A percentile compares a stretch with the other conserved stretches of the same genome.
Evolutionary conservation across 495 filamentous ascomycete species (phyloP).

Genomic region (Mytilinidion resinicola): DNA sequence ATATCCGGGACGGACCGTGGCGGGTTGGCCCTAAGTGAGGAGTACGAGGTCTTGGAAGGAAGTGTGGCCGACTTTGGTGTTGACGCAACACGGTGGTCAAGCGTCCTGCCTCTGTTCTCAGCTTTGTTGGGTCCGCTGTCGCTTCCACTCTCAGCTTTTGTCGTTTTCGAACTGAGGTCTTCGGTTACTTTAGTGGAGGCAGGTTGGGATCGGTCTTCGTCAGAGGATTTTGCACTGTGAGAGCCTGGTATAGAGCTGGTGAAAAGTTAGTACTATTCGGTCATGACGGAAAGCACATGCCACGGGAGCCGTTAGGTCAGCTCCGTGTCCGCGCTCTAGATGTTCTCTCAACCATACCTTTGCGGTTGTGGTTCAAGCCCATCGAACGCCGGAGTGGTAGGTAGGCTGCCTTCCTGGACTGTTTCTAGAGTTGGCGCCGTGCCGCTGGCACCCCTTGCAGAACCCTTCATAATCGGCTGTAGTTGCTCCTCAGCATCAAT

Average conservation of each 20-base stretch:
- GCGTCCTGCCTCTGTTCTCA: constrained; percentile 30
- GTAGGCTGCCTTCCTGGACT: constrained; percentile 83
- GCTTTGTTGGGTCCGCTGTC: constrained; percentile 49
- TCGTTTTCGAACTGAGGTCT: constrained; percentile 27
- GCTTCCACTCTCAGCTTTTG: constrained; percentile 51
- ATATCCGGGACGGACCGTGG: constrained; percentile 61
- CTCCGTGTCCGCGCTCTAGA: too few relatives aligned
- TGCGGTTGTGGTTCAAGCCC: constrained; percentile 11
- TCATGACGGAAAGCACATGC: not conserved
- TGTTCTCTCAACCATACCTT: constrained; percentile 7
- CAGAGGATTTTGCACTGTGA: constrained; percentile 44
- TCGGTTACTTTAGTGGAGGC: constrained; percentile 37
- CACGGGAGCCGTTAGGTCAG: not conserved
- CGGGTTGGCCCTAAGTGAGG: constrained; percentile 34
- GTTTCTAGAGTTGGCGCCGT: constrained; percentile 74
- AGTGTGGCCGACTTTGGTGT: constrained; percentile 29
- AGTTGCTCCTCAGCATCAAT: constrained; percentile 49
- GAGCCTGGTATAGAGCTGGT: constrained; percentile 17
- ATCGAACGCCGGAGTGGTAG: constrained; percentile 58
- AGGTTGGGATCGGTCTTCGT: constrained; percentile 38
- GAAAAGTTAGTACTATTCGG: not conserved
- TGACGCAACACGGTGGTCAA: constrained; percentile 24
- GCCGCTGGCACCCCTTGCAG: constrained; percentile 61
- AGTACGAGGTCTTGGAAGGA: constrained; percentile 32
- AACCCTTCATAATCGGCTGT: constrained; percentile 51